Evolutionary conservation across 83 land plant species (phyloP), one percentile per base, ranked within the genome.

Genomic region (Isoetes engelmannii): DNA sequence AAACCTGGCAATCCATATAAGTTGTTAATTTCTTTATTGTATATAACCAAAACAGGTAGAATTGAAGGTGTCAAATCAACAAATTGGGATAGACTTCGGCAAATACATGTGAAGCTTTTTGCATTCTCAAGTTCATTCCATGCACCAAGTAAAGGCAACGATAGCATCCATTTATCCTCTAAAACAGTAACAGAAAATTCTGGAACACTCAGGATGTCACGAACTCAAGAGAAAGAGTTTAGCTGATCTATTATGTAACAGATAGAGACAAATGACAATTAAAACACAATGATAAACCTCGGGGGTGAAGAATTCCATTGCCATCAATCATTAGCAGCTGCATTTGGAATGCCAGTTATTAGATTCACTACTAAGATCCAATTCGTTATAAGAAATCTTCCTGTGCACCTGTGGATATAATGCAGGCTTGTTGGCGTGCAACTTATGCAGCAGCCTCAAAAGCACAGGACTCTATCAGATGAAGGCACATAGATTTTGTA

Each of bases 311-410:
- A 44, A 91, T 47, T 50, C 97, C 97, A 80, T 91, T 91, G 45
- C 97, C 97, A 80, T 91, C 97, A 54, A 84, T 88, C 88, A 91
- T 86, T 28, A 91, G 65, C 45, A 91, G 49, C 95, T 87, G 87
- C 57, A 28, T 28, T 28, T 28, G 37, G 37, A 28, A 28, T 28
- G 37, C 37, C 37, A 28, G 1, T 28, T 28, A 2, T 28, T 28
- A 28, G 37, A 2, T 28, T 28, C 37, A 28, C 37, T 28, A 28
- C 2, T 28, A 28, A 28, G 37, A 28, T 28, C 37, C 37, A 28
- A 28, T 28, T 28, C 37, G 37, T 28, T 28, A 28, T 28, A 28
- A 28, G 2, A 28, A 0, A 2, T 28, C 37, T 28, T 28, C 37
- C 37, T 28, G 37, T 28, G 37, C 37, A 85, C 90, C 84, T 90